phyloP scores from a whole-genome alignment of 139 green algal species.

The Coelastrella sp. region DNA sequence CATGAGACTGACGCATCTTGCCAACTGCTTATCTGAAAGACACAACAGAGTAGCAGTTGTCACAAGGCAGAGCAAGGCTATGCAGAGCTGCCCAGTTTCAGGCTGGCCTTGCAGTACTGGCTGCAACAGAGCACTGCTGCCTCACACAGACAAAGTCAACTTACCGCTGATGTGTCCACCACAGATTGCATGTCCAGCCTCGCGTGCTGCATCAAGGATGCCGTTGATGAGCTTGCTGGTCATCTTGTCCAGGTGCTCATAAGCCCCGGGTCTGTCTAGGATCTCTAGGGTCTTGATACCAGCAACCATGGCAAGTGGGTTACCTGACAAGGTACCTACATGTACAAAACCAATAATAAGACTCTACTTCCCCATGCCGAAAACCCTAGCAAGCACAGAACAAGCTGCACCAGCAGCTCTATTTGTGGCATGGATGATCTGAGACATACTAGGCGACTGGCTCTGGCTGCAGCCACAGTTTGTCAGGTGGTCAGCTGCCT shows the following conservation, averaged over 20 bases:
- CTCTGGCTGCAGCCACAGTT: too few species aligned
- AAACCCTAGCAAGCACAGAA: too few species aligned
- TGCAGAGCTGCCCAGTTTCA: too few species aligned
- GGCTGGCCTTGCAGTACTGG: too few species aligned
- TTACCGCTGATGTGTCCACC: conserved; percentile 91
- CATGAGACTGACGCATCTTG: too few species aligned
- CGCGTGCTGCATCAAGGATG: conserved; percentile 86
- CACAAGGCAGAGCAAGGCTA: not conserved
- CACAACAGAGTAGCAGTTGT: not conserved
- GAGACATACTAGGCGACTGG: too few species aligned
- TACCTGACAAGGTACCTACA: conserved; percentile 90
- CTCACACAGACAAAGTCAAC: not conserved
- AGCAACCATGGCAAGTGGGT: conserved; percentile 98
- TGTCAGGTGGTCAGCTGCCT: not conserved
- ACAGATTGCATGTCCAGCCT: conserved; percentile 90
- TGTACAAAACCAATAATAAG: too few species aligned
- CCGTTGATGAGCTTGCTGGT: conserved; percentile 91
- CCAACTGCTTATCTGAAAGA: too few species aligned
- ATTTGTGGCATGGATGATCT: too few species aligned
- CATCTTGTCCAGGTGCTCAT: conserved; percentile 95
- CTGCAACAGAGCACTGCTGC: too few species aligned
- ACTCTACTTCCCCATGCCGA: too few species aligned
- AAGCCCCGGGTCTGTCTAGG: conserved; percentile 87
- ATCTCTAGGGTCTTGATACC: conserved; percentile 99
- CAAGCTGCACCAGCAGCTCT: too few species aligned